Evolutionary conservation across 1,284 basidiomycete species (phyloP).

Genomic region (Moesziomyces globuligerus): DNA sequence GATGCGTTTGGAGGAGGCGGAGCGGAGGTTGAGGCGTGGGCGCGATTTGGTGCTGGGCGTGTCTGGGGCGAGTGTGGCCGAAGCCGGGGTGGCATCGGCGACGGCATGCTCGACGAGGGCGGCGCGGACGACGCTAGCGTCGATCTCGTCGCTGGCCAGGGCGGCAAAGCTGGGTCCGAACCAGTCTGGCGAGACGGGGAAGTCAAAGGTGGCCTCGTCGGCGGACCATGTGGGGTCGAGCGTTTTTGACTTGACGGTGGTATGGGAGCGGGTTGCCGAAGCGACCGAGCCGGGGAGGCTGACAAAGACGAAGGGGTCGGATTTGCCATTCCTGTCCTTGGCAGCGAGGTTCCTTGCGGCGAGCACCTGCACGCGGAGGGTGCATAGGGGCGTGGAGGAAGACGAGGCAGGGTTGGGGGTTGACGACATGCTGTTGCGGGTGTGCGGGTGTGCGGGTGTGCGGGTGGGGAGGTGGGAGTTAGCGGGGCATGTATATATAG

Average conservation of each 20-base stretch:
- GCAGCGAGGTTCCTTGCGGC: conserved; percentile 69
- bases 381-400: conserved; percentile 27
- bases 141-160: conserved; percentile 28
- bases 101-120: conserved; percentile 29
- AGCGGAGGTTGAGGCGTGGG: conserved; percentile 26
- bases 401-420: conserved; percentile 4
- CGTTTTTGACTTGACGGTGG: conserved; percentile 81
- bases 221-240: conserved; percentile 78
- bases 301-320: conserved; percentile 66
- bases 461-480: background rate
- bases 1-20: conserved; percentile 39
- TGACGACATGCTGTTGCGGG: conserved; percentile 6
- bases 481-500: background rate
- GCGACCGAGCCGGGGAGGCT: conserved; percentile 51
- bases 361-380: conserved; percentile 65
- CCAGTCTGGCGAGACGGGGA: conserved; percentile 53
- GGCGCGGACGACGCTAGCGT: conserved; percentile 28
- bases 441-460: background rate
- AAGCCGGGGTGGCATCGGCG: background rate
- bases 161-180: conserved; percentile 71
- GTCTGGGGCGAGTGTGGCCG: conserved; percentile 1
- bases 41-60: conserved; percentile 13
- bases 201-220: conserved; percentile 55
- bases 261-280: conserved; percentile 73
- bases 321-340: conserved; percentile 70